Percentiles rank a stretch among this genome's conserved stretches.
phyloP scores from a whole-genome alignment of 306 rosid genomes.

The Casuarina glauca region DNA sequence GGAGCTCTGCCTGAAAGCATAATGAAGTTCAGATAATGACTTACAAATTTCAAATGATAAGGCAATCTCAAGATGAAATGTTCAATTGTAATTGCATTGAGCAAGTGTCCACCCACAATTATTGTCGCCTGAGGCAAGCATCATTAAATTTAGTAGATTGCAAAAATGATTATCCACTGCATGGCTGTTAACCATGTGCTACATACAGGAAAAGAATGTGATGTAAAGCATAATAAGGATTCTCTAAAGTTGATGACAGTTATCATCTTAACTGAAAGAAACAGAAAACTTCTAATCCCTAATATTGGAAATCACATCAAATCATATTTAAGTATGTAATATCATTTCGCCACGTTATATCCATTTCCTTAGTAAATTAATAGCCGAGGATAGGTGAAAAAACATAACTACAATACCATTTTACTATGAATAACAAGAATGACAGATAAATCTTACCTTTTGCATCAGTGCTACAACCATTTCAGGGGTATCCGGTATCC shows the following conservation, averaged over 20 bases:
- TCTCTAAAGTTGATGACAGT: slow-evolving; percentile 1
- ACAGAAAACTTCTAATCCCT: background rate
- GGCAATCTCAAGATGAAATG: slow-evolving; percentile 95
- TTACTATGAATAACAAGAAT: slow-evolving; percentile 10
- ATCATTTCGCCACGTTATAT: background rate
- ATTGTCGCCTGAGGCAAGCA: slow-evolving; percentile 71
- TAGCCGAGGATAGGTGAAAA: background rate
- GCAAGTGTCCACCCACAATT: slow-evolving; percentile 75
- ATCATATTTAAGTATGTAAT: background rate
- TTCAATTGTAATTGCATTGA: slow-evolving; percentile 89
- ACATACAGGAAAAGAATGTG: background rate
- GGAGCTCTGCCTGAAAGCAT: background rate
- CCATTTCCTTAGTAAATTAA: background rate
- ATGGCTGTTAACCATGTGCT: slow-evolving; percentile 1
- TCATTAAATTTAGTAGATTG: slow-evolving; percentile 10
- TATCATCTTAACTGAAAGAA: background rate
- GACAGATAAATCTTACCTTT: slow-evolving; percentile 52
- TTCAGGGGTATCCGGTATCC: slow-evolving; percentile 91
- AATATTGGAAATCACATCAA: background rate
- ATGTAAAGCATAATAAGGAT: background rate
- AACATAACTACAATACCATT: background rate
- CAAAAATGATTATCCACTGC: slow-evolving; percentile 11
- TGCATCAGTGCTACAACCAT: slow-evolving; percentile 91
- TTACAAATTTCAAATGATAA: slow-evolving; percentile 92
- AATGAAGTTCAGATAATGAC: slow-evolving; percentile 26